Percentiles rank a stretch among this genome's conserved stretches.
Evolutionary conservation across 129 eudicot species (phyloP).

Genomic region (Helianthus tuberosus): DNA sequence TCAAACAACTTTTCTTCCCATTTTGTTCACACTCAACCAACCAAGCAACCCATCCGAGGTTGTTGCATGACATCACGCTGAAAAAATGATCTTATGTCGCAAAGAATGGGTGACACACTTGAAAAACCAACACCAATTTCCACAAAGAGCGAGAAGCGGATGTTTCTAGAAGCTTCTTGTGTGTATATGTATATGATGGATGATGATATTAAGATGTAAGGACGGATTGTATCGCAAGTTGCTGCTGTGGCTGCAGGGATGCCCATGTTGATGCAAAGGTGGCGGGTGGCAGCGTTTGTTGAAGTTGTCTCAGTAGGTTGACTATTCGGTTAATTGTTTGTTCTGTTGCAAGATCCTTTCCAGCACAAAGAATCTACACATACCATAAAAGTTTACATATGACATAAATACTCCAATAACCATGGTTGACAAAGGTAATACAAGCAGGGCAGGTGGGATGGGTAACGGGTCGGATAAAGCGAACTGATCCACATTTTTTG

Average conservation of each 20-base stretch:
- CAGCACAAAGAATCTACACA: slow-evolving; percentile 80
- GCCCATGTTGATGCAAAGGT: slow-evolving; percentile 83
- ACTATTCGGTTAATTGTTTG: slow-evolving; percentile 85
- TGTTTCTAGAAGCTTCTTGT: slow-evolving; percentile 9
- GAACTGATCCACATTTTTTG: background rate
- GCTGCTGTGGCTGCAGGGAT: slow-evolving; percentile 96
- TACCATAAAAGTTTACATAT: background rate
- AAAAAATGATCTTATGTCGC: slow-evolving; percentile 44
- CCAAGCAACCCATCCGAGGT: slow-evolving; percentile 48
- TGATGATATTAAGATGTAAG: slow-evolving; percentile 49
- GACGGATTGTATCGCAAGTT: slow-evolving; percentile 84
- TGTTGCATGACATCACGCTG: slow-evolving; percentile 40
- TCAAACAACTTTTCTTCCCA: slow-evolving; percentile 31
- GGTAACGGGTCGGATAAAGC: background rate
- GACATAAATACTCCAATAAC: slow-evolving; percentile 13
- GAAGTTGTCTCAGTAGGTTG: slow-evolving; percentile 84
- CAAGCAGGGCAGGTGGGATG: background rate
- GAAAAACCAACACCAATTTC: slow-evolving; percentile 32
- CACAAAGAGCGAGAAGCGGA: slow-evolving; percentile 14
- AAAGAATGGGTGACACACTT: slow-evolving; percentile 52
- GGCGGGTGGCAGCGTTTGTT: slow-evolving; percentile 85
- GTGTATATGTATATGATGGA: slow-evolving; percentile 10
- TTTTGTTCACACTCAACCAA: slow-evolving; percentile 48
- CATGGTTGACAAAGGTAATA: slow-evolving; percentile 19
- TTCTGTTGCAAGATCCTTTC: slow-evolving; percentile 92